Evolutionary conservation across 805 yeast genomes (phyloP), one percentile per base, ranked within the genome.

Genomic region (Suhomyces xylopsoci): DNA sequence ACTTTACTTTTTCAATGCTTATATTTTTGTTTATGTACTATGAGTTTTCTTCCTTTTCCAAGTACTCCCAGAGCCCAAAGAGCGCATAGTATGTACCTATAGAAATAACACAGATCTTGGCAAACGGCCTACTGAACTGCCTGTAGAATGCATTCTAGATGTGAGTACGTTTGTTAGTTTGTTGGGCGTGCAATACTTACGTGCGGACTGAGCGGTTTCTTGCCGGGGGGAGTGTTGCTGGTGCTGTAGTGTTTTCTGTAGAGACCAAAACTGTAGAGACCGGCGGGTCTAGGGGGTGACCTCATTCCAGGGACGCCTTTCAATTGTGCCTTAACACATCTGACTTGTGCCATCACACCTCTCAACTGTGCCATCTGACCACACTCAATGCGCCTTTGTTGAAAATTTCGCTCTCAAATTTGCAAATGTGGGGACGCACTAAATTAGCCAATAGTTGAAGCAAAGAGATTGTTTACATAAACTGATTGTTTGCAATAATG

Each of bases 71-170:
- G 7, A 76, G 56, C 45, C 70, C 78, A n/a, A 62, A 62, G 58
- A 82, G 55, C 0, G 76, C 63, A 55, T 78, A 81, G 55, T 77
- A 82, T 0, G 83, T 76, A 2, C 66, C 74, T 48, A 79, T 69
- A 5, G 82, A 75, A 7, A 79, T 51, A 0, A 66, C 67, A 32
- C 81, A 63, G 15, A 80, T 74, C 54, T 78, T 81, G 4, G 73
- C 51, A 45, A 78, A 68, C 1, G 85, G 84, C 22, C 61, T 66
- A 1, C 77, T 79, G 57, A 79, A 75, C 36, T 73, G 74, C 54
- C 74, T 68, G 58, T 81, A 82, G 60, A 82, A 78, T 14, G 61
- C 62, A 12, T 64, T 41, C 51, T 58, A 47, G 14, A 28, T 19
- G 54, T 54, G 48, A 53, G 55, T 49, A 26, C 17, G 20, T 36